Conservation (phyloP, 1,284 basidiomycete species). For the Ceratobasidium sp. region DNA sequence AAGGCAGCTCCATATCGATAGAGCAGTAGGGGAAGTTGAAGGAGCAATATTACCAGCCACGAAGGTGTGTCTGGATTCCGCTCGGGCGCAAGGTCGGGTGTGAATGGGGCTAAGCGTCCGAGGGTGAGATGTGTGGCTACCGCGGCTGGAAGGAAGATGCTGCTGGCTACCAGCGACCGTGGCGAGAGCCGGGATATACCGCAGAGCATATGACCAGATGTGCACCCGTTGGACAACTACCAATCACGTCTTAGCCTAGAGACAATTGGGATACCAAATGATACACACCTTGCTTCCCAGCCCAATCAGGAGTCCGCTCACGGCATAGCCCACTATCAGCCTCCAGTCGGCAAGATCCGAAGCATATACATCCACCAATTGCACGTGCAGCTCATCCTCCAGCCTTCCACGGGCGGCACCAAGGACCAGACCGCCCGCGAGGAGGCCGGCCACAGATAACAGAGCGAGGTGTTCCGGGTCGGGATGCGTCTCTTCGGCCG, state of each 20-base stretch:
- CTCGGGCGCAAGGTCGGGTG: neutral
- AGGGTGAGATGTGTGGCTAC: conserved; percentile 10
- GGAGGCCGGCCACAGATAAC: conserved; percentile 11
- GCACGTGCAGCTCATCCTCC: neutral
- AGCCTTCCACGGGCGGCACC: neutral
- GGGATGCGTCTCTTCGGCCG: neutral
- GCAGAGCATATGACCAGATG: conserved; percentile 40
- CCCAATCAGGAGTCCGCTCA: conserved; percentile 19
- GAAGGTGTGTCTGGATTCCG: neutral
- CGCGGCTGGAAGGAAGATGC: neutral
- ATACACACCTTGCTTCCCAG: conserved; percentile 29
- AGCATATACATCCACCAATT: conserved; percentile 21
- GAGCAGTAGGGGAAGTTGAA: conserved; percentile 17
- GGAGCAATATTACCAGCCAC: conserved; percentile 1
- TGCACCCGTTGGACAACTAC: conserved; percentile 39
- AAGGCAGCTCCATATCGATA: conserved; percentile 31
- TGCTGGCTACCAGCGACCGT: conserved; percentile 21
- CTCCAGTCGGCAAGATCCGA: neutral
- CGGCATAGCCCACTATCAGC: neutral
- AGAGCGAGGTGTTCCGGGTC: conserved; percentile 36
- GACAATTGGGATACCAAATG: neutral
- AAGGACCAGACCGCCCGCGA: conserved; percentile 6
- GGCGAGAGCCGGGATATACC: conserved; percentile 30
- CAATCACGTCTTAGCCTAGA: neutral
- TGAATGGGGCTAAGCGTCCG: neutral